These are phyloP conservation scores for Mycosphaerella sp. DNA, from an alignment of 2,329 filamentous ascomycete species.

Conservation along the genomic window DNA sequence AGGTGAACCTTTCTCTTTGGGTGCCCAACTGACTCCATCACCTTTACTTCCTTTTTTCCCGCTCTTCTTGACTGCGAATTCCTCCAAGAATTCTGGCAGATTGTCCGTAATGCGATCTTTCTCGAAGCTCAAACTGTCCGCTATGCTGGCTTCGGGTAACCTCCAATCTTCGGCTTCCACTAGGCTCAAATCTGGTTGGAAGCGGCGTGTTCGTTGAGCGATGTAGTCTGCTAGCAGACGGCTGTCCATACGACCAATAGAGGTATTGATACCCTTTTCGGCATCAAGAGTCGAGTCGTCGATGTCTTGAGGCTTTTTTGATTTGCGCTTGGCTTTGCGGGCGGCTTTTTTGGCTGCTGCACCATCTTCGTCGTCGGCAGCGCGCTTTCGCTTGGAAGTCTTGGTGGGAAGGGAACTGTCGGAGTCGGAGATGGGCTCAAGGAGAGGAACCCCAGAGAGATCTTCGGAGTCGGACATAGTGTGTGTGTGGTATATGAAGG, in stretches of 20 bases:
- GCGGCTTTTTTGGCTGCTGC: constrained; percentile 35
- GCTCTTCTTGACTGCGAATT: constrained; percentile 42
- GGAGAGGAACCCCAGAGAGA: constrained; percentile 41
- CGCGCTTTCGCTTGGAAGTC: constrained; percentile 40
- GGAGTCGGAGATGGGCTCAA: constrained; percentile 38
- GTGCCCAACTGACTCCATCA: constrained; percentile 54
- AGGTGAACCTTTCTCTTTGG: constrained; percentile 55
- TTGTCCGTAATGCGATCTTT: constrained; percentile 62
- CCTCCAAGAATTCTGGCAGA: constrained; percentile 71
- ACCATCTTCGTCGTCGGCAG: constrained; percentile 25
- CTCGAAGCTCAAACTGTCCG: constrained; percentile 71
- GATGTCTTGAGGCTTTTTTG: constrained; percentile 55
- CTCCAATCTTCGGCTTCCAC: constrained; percentile 80
- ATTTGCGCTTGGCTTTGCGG: constrained; percentile 57
- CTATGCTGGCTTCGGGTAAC: constrained; percentile 66
- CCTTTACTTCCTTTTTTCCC: constrained; percentile 35
- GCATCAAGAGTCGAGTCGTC: constrained; percentile 53
- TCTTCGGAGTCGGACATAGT: constrained; percentile 43
- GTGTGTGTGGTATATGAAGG: not conserved
- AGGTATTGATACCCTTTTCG: constrained; percentile 61
- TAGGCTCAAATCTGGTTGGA: constrained; percentile 71
- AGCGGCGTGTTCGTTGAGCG: constrained; percentile 69
- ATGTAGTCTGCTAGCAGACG: constrained; percentile 79
- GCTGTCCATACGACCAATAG: constrained; percentile 76
- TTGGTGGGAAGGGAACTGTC: constrained; percentile 25